Conservation (phyloP, 1,284 basidiomycete genomes). For the Taiwanofungus camphoratus region DNA sequence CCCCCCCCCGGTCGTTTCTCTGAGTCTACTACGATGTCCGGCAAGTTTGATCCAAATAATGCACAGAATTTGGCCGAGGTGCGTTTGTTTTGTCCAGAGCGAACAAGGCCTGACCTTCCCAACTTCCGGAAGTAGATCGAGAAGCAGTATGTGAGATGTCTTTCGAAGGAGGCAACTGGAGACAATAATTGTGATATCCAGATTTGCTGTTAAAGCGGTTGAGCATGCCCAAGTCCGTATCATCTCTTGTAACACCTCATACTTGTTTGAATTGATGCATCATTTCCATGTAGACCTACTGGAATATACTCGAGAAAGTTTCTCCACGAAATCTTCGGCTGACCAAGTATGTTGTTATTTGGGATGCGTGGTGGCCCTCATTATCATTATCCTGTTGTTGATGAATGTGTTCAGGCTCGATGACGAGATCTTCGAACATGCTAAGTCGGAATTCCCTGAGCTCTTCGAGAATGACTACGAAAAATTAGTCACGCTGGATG, state of each 20-base stretch:
- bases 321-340: slow-evolving; percentile 72
- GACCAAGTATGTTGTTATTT: slow-evolving; percentile 69
- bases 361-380: not conserved
- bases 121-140: slow-evolving; percentile 64
- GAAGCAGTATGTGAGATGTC: slow-evolving; percentile 70
- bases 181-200: slow-evolving; percentile 22
- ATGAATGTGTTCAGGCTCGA: slow-evolving; percentile 55
- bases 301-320: slow-evolving; percentile 88
- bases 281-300: slow-evolving; percentile 69
- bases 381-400: not conserved
- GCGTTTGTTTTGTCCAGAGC: slow-evolving; percentile 25
- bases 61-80: slow-evolving; percentile 89
- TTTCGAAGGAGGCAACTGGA: not conserved
- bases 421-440: slow-evolving; percentile 86
- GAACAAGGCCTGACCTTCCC: not conserved
- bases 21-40: slow-evolving; percentile 33
- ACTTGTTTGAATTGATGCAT: not conserved
- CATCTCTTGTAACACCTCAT: not conserved
- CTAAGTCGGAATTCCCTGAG: slow-evolving; percentile 81
- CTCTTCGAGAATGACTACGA: slow-evolving; percentile 58
- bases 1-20: not conserved
- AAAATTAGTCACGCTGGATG: slow-evolving; percentile 74
- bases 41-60: slow-evolving; percentile 75
- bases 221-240: slow-evolving; percentile 82
- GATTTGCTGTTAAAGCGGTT: slow-evolving; percentile 94